A percentile compares a stretch with the other conserved stretches of the same genome.
Conservation (phyloP, 1,284 basidiomycete genomes). For the Gymnopus androsaceus region DNA sequence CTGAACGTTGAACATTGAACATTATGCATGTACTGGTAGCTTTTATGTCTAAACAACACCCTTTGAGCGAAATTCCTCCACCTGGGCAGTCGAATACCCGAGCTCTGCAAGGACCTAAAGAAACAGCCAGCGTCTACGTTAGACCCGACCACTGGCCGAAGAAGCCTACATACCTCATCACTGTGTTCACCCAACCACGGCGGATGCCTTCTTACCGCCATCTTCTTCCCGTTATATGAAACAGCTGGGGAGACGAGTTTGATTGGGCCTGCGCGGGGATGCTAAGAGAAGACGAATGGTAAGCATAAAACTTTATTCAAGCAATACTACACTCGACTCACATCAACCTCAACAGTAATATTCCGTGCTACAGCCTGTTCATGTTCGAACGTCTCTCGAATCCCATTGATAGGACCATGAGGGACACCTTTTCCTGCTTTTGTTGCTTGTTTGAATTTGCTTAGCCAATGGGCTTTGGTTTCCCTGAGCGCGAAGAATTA, state of each 20-base stretch:
- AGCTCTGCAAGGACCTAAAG: slow-evolving; percentile 1
- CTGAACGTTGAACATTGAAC: too few relatives aligned
- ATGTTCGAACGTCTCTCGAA: slow-evolving; percentile 88
- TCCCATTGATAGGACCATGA: slow-evolving; percentile 92
- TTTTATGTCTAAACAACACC: neutral
- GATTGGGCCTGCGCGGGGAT: slow-evolving; percentile 79
- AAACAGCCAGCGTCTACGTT: neutral
- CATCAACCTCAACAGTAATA: slow-evolving; percentile 49
- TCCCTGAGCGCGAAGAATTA: slow-evolving; percentile 23
- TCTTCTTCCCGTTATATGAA: slow-evolving; percentile 82
- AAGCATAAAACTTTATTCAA: slow-evolving; percentile 10
- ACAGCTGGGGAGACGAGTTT: slow-evolving; percentile 89
- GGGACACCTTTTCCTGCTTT: slow-evolving; percentile 73
- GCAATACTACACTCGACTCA: slow-evolving; percentile 24
- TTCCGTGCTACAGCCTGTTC: slow-evolving; percentile 67
- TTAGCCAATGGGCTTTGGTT: slow-evolving; percentile 72
- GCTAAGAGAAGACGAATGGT: slow-evolving; percentile 39
- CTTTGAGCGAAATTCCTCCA: slow-evolving; percentile 5
- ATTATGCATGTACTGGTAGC: too few relatives aligned
- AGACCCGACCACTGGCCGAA: neutral
- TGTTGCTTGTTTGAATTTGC: slow-evolving; percentile 63
- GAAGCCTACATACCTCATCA: slow-evolving; percentile 53
- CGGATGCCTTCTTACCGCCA: slow-evolving; percentile 74
- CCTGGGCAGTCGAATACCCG: neutral
- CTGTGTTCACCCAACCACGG: slow-evolving; percentile 88